phyloP scores from a whole-genome alignment of 2,329 filamentous ascomycete genomes.

The Rhexocercosporidium sp. region DNA sequence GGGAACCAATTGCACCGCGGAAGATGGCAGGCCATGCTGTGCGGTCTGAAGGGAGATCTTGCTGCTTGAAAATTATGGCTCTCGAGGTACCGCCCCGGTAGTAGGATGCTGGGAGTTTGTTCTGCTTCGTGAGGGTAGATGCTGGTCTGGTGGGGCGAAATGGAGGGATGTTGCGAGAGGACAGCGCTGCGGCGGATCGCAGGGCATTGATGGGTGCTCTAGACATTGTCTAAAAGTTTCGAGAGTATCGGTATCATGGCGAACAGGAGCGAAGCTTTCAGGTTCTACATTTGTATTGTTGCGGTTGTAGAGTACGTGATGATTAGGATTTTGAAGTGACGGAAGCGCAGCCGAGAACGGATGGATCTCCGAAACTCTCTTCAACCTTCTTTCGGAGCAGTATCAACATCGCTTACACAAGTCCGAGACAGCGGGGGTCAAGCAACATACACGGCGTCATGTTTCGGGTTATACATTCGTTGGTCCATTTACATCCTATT shows the following conservation, averaged over 20 bases:
- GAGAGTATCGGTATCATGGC: background rate
- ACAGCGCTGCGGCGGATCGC: background rate
- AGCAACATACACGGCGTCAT: background rate
- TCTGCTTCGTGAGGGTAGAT: slow-evolving; percentile 28
- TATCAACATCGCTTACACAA: background rate
- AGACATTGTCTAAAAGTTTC: slow-evolving; percentile 2
- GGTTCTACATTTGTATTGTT: background rate
- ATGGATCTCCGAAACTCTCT: background rate
- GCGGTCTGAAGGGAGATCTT: slow-evolving; percentile 55
- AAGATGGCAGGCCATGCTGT: slow-evolving; percentile 60
- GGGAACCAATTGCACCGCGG: slow-evolving; percentile 64
- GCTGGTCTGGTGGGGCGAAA: background rate
- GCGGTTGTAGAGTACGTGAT: background rate
- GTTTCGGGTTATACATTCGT: background rate
- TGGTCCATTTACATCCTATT: background rate
- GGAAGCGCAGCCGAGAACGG: background rate
- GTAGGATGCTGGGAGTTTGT: slow-evolving; percentile 57
- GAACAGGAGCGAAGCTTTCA: background rate
- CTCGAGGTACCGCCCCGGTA: slow-evolving; percentile 74
- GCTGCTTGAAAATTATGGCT: slow-evolving; percentile 62
- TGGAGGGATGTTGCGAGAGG: background rate
- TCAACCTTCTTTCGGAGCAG: background rate
- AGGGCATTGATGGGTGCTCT: background rate
- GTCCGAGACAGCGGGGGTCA: background rate
- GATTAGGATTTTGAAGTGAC: background rate